phyloP scores from a whole-genome alignment of 352 stramenopile species.

The Phytopythium sindhum region DNA sequence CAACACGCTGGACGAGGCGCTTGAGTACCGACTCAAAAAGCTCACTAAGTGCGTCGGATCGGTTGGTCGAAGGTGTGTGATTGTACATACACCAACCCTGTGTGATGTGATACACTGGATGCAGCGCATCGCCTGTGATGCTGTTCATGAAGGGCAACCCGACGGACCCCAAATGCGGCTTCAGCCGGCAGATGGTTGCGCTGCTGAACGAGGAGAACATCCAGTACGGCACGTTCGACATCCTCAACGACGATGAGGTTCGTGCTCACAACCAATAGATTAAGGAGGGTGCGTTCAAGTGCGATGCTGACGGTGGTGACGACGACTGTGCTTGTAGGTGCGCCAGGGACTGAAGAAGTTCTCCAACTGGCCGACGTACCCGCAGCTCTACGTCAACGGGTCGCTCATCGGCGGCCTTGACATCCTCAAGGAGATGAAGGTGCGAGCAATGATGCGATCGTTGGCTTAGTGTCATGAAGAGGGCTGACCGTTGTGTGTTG shows the following conservation, averaged over 20 bases:
- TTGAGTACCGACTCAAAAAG: constrained; percentile 79
- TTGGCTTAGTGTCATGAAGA: not conserved
- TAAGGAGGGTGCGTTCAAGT: not conserved
- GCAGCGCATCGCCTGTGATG: constrained; percentile 89
- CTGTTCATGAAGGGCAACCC: constrained; percentile 99
- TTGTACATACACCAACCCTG: too few relatives aligned
- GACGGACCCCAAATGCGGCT: constrained; percentile 93
- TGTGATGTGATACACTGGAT: not conserved
- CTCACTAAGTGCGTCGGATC: constrained; percentile 52
- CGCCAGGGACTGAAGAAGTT: constrained; percentile 96
- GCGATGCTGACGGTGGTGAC: not conserved
- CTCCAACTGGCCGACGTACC: constrained; percentile 98
- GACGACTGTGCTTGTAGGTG: constrained; percentile 40
- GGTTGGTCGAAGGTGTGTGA: not conserved
- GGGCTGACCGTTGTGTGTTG: not conserved
- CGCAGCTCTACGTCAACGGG: constrained; percentile 98
- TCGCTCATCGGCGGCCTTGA: constrained; percentile 96
- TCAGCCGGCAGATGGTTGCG: constrained; percentile 92
- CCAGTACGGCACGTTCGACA: constrained; percentile 96
- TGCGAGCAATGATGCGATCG: not conserved
- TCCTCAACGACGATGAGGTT: constrained; percentile 93
- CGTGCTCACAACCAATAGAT: not conserved
- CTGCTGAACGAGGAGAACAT: constrained; percentile 92
- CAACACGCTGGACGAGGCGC: constrained; percentile 44
- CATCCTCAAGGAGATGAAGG: constrained; percentile 96